Base-by-base conservation (phyloP, 1,139 yeast species). In the Geotrichum reessii region DNA sequence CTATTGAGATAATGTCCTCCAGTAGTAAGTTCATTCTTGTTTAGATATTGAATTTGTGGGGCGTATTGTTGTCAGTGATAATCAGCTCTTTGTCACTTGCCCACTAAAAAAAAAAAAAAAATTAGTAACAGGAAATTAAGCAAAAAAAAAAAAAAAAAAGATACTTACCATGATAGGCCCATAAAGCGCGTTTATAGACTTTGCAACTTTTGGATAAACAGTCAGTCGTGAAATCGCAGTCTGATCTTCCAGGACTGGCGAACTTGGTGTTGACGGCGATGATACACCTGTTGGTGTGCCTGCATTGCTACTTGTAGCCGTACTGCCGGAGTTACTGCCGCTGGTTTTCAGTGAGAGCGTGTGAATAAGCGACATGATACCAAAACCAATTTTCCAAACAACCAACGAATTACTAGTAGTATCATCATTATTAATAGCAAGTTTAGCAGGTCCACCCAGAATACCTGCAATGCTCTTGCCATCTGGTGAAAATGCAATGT, bases 401-500 rank as follows among this genome's bases (percentile, higher is more conserved):
- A 52, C 62, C 12, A 61, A 24, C 2, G 53, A 28, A 12, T 24
- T 27, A 25, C 9, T 3, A 51, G 17, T 25, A 40, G 14, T 25
- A 17, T 17, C 19, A 9, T 6, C 14, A 4, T n/a, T 19, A 22
- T 6, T 28, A 33, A 3, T 9, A 7, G n/a, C n/a, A 24, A 6
- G n/a, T 7, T 17, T 22, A 37, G 44, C 1, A 44, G 47, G 37
- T 24, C 48, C 25, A 9, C 48, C 57, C 14, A 65, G 28, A 17
- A 63, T 19, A 2, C 65, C 68, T 0, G 67, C 67, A 14, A 68
- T 40, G 33, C 63, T 58, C 49, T 61, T 65, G 11, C 70, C 71
- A 47, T 67, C 68, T 1, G 67, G 63, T 4, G 69, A 65, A 54
- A 68, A 68, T 50, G 53, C 59, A 53, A 55, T 51, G 55, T 47